phyloP scores from a whole-genome alignment of 1,139 yeast genomes.

The Candida labiduridarum region DNA sequence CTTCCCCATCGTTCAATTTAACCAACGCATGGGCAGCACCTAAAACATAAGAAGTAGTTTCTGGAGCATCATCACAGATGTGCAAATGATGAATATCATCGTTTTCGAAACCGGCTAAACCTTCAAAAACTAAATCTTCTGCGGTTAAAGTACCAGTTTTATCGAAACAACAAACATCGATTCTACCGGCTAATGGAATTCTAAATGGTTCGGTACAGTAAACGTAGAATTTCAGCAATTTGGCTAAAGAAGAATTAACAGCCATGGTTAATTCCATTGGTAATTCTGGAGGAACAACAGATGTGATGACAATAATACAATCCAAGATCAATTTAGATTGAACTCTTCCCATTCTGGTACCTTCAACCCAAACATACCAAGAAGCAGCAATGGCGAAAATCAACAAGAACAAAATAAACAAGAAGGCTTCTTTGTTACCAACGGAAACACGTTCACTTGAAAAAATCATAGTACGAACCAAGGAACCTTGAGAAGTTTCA shows the following conservation, averaged over 20 bases:
- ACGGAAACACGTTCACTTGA: conserved; percentile 96
- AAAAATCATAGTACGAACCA: conserved; percentile 96
- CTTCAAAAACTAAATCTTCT: conserved; percentile 95
- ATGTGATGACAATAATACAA: conserved; percentile 92
- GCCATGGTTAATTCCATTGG: conserved; percentile 99
- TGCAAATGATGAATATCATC: conserved; percentile 59
- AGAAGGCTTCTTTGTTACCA: conserved; percentile 91
- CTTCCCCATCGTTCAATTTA: conserved; percentile 90
- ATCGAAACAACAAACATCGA: conserved; percentile 98
- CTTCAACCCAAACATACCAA: conserved; percentile 98
- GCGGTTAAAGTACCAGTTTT: conserved; percentile 98
- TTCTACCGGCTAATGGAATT: conserved; percentile 96
- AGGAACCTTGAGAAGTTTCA: conserved; percentile 96
- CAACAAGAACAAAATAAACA: conserved; percentile 86
- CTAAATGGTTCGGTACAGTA: conserved; percentile 99
- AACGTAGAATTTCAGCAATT: conserved; percentile 82
- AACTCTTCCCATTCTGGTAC: conserved; percentile 92
- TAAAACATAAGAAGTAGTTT: conserved; percentile 68
- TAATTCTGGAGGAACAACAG: conserved; percentile 98
- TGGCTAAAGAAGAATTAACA: conserved; percentile 86
- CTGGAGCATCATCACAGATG: conserved; percentile 61
- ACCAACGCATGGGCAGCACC: conserved; percentile 98
- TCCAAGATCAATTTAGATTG: conserved; percentile 92
- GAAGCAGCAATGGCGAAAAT: conserved; percentile 94
- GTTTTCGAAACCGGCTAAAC: conserved; percentile 79